Evolutionary conservation across 495 filamentous ascomycete species (phyloP).

Genomic region (Aspergillus haitiensis): DNA sequence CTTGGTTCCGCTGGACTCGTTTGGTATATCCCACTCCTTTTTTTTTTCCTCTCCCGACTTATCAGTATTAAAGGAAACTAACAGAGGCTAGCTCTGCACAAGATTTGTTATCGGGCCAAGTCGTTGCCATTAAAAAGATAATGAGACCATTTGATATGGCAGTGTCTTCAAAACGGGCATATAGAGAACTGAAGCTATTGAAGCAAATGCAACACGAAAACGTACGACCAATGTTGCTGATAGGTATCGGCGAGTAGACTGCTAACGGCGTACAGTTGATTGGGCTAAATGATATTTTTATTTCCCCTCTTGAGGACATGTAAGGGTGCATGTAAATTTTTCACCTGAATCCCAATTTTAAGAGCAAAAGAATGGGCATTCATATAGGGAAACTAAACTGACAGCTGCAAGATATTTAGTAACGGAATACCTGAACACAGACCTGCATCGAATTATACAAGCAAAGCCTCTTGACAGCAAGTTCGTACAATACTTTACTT

Average conservation of each 20-base stretch:
- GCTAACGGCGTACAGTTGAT: constrained; percentile 68
- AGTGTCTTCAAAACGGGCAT: constrained; percentile 92
- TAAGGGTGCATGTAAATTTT: constrained; percentile 36
- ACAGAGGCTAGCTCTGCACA: constrained; percentile 71
- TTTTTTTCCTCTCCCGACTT: background rate
- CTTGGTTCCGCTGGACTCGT: constrained; percentile 98
- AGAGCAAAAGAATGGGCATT: constrained; percentile 16
- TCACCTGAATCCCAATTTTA: background rate
- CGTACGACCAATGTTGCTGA: constrained; percentile 47
- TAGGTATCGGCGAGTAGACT: background rate
- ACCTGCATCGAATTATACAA: constrained; percentile 89
- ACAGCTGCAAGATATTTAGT: constrained; percentile 76
- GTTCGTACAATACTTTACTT: constrained; percentile 99
- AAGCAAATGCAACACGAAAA: constrained; percentile 98
- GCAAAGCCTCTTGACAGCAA: constrained; percentile 95
- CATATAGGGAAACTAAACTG: background rate
- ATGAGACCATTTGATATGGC: constrained; percentile 99
- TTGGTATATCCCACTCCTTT: constrained; percentile 60
- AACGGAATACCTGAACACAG: constrained; percentile 94
- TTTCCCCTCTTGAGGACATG: constrained; percentile 98
- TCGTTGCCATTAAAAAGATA: constrained; percentile 98
- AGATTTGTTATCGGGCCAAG: constrained; percentile 90
- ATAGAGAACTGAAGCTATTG: constrained; percentile 92
- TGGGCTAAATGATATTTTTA: constrained; percentile 97
- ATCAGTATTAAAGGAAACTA: background rate